Percentiles rank a stretch among this genome's conserved stretches.
These are phyloP conservation scores for Sclerotinia sclerotiorum DNA, from an alignment of 2,329 filamentous ascomycete genomes.

Conservation along the genomic window DNA sequence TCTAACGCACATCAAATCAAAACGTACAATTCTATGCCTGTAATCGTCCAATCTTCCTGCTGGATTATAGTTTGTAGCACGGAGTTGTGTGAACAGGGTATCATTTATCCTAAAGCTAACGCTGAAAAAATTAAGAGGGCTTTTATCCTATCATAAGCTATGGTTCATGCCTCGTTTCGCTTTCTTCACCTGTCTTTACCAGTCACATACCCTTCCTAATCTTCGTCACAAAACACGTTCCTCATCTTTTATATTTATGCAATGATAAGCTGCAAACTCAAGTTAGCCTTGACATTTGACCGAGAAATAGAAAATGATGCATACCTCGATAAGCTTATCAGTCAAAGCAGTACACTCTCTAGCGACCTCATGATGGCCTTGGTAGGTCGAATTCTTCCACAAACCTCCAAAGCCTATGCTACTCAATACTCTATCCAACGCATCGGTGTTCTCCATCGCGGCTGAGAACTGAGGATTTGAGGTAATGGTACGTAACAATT, in stretches of 20 bases:
- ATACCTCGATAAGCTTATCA: slow-evolving; percentile 39
- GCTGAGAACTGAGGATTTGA: slow-evolving; percentile 53
- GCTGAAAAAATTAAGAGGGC: slow-evolving; percentile 2
- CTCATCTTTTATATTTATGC: slow-evolving; percentile 5
- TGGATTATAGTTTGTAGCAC: neutral
- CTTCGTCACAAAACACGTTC: neutral
- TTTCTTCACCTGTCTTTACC: neutral
- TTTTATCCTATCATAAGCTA: slow-evolving; percentile 21
- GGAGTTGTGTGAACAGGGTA: slow-evolving; percentile 20
- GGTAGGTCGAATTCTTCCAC: slow-evolving; percentile 49
- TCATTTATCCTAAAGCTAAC: slow-evolving; percentile 20
- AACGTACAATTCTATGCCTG: neutral
- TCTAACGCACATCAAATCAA: neutral
- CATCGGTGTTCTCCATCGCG: slow-evolving; percentile 49
- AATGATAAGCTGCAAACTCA: slow-evolving; percentile 26
- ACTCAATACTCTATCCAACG: slow-evolving; percentile 55
- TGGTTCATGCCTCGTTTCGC: slow-evolving; percentile 14
- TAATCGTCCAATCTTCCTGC: neutral
- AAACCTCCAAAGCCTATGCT: slow-evolving; percentile 64
- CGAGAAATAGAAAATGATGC: slow-evolving; percentile 10
- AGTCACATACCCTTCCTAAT: neutral
- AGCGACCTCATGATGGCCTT: slow-evolving; percentile 37
- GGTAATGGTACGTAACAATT: slow-evolving; percentile 58
- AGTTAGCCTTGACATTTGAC: neutral
- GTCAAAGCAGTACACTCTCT: slow-evolving; percentile 39